Evolutionary conservation across 129 eudicot genomes (phyloP).

Genomic region (Helianthus annuus): HanXRQr2.0-SUNRISE NC_035435.2:2990892-2991391

Average conservation of each 20-base stretch:
- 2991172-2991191: conserved; percentile 5
- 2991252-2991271: neutral
- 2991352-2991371: conserved; percentile 7
- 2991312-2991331: conserved; percentile 16
- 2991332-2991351: conserved; percentile 1
- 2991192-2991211: conserved; percentile 9
- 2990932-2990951: conserved; percentile 99
- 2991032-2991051: no score
- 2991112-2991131: neutral
- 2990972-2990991: no score
- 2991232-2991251: neutral
- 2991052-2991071: no score
- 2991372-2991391: conserved; percentile 8
- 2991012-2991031: no score
- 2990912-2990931: conserved; percentile 99
- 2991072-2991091: no score
- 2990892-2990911: conserved; percentile 98
- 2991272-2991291: neutral
- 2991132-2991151: neutral
- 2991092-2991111: neutral
- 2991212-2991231: neutral
- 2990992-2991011: no score
- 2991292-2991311: conserved; percentile 3
- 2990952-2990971: conserved; percentile 63
- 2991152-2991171: conserved; percentile 3